Conservation (phyloP, 1,284 basidiomycete genomes). For the Limonomyces culmigenus region DNA sequence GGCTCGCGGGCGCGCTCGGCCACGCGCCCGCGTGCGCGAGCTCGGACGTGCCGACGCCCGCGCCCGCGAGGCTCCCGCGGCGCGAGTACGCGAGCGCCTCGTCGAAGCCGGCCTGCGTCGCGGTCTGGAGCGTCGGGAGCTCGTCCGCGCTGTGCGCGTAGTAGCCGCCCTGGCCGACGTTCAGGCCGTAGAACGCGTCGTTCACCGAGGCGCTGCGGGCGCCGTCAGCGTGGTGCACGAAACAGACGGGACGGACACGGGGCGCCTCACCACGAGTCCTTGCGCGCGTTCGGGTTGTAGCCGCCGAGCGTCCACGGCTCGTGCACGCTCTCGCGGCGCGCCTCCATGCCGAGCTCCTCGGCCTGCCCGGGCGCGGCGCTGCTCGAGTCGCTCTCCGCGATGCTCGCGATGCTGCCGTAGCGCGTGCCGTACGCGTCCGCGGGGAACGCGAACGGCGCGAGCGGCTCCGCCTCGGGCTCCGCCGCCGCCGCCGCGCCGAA, state of each 20-base stretch:
- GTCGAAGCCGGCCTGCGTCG: no score
- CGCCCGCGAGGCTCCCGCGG: no score
- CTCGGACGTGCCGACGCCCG: no score
- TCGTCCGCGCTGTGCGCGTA: no score
- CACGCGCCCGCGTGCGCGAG: no score
- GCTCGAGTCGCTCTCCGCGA: slow-evolving; percentile 41
- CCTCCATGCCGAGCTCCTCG: slow-evolving; percentile 22
- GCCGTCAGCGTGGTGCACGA: slow-evolving; percentile 4
- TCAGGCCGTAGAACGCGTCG: slow-evolving; percentile 6
- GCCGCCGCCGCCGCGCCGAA: slow-evolving; percentile 28
- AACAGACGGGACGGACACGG: slow-evolving; percentile 4
- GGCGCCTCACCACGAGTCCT: slow-evolving; percentile 9
- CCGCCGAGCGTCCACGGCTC: slow-evolving; percentile 8
- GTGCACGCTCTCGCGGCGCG: slow-evolving; percentile 16
- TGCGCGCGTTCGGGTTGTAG: slow-evolving; percentile 26
- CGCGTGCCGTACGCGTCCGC: slow-evolving; percentile 16
- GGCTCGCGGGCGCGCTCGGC: no score
- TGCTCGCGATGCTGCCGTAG: slow-evolving; percentile 41
- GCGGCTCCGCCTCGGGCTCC: not conserved
- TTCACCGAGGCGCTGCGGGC: not conserved
- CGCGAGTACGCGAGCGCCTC: no score
- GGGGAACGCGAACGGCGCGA: not conserved
- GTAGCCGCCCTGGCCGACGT: slow-evolving; percentile 1
- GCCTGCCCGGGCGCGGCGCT: slow-evolving; percentile 31
- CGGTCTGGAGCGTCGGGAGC: not conserved